Percentiles rank a stretch among this genome's conserved stretches.
These are phyloP conservation scores for Coprinellus micaceus DNA, from an alignment of 768 basidiomycete species.

Conservation along the genomic window DNA sequence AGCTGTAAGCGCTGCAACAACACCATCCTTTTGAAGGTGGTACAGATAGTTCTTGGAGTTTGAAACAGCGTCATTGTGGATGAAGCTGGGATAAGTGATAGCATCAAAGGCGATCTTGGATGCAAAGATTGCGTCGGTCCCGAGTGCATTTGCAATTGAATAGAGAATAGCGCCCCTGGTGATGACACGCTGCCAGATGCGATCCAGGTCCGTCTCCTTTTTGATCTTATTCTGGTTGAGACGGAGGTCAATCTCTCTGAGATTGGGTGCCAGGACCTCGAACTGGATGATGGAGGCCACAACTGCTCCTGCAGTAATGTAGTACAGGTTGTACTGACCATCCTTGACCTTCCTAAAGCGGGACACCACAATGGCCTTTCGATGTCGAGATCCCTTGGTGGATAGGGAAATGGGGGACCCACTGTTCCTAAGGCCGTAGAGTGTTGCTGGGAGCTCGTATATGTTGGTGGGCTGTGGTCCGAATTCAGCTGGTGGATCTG, in stretches of 20 bases:
- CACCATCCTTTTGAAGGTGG: background rate
- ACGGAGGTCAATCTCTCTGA: background rate
- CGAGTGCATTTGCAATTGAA: background rate
- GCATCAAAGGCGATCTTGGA: background rate
- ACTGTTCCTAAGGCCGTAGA: background rate
- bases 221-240: background rate
- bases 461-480: background rate
- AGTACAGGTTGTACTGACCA: background rate
- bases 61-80: background rate
- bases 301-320: background rate
- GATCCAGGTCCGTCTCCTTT: background rate
- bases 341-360: background rate
- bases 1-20: background rate
- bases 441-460: background rate
- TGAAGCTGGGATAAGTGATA: background rate
- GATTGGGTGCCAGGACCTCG: background rate
- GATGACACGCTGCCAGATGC: background rate
- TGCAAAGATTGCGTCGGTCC: background rate
- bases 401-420: no score
- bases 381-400: background rate
- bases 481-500: background rate
- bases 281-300: background rate
- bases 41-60: background rate
- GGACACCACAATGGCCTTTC: background rate
- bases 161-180: background rate